phyloP scores from a whole-genome alignment of 2,329 filamentous ascomycete species.

The Cladophialophora chaetospira region DNA sequence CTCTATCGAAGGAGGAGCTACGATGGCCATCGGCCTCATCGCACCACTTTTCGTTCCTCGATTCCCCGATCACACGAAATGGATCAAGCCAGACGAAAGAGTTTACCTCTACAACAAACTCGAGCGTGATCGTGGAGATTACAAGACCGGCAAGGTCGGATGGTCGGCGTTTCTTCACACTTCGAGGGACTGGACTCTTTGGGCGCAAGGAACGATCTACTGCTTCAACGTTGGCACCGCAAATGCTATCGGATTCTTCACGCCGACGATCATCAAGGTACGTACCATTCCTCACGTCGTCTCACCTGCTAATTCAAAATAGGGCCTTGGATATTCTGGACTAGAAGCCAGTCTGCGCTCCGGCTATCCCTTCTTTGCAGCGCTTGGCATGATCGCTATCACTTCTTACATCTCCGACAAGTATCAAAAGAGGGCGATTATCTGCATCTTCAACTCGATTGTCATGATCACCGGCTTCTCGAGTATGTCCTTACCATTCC shows the following conservation, averaged over 20 bases:
- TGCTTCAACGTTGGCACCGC: slow-evolving; percentile 13
- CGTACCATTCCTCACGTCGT: neutral
- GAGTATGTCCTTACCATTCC: neutral
- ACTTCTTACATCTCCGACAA: slow-evolving; percentile 11
- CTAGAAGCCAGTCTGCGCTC: slow-evolving; percentile 13
- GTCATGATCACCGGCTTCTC: slow-evolving; percentile 18
- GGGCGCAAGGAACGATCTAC: slow-evolving; percentile 13
- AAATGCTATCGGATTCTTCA: slow-evolving; percentile 14
- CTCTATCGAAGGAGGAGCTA: slow-evolving; percentile 14
- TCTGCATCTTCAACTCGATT: slow-evolving; percentile 14
- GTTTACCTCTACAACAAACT: slow-evolving; percentile 14
- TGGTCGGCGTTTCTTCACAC: slow-evolving; percentile 2
- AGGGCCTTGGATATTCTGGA: slow-evolving; percentile 19
- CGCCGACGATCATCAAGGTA: slow-evolving; percentile 17
- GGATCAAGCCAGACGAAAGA: slow-evolving; percentile 15
- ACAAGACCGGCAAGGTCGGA: slow-evolving; percentile 10
- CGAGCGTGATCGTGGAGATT: slow-evolving; percentile 13
- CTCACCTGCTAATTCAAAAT: neutral
- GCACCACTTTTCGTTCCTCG: slow-evolving; percentile 9
- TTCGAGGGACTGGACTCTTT: slow-evolving; percentile 13
- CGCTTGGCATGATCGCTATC: slow-evolving; percentile 10
- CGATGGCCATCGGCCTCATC: slow-evolving; percentile 10
- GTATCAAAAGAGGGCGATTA: slow-evolving; percentile 6
- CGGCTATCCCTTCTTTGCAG: slow-evolving; percentile 15
- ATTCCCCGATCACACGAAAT: slow-evolving; percentile 20